phyloP scores from a whole-genome alignment of 1,139 yeast genomes.

The Komagataea norvegica region DNA sequence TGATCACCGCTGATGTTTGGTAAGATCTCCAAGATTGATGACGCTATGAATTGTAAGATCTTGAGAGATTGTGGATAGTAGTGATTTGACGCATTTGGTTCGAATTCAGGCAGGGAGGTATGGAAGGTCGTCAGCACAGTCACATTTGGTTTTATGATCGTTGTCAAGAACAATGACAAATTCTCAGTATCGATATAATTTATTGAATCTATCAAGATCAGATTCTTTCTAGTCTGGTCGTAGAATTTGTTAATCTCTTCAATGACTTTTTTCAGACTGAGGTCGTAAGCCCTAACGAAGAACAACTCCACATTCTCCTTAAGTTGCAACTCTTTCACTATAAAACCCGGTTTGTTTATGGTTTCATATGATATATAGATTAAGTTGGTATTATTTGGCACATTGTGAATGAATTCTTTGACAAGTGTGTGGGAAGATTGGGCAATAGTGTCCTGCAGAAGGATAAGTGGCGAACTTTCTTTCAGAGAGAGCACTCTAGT shows the following conservation, averaged over 20 bases:
- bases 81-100: conserved; percentile 18
- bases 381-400: conserved; percentile 30
- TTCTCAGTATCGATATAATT: conserved; percentile 49
- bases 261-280: conserved; percentile 26
- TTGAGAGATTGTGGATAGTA: conserved; percentile 50
- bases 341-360: conserved; percentile 41
- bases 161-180: conserved; percentile 49
- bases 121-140: conserved; percentile 62
- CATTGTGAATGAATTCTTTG: conserved; percentile 49
- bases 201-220: conserved; percentile 58
- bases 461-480: conserved; percentile 68
- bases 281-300: conserved; percentile 45
- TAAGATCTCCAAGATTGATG: conserved; percentile 57
- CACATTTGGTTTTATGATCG: conserved; percentile 49
- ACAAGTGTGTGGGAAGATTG: conserved; percentile 61
- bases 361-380: conserved; percentile 66
- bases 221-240: conserved; percentile 22
- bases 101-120: conserved; percentile 38
- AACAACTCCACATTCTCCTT: conserved; percentile 21
- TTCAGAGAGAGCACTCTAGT: conserved; percentile 60
- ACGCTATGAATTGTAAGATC: conserved; percentile 62
- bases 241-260: conserved; percentile 27
- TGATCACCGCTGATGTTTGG: conserved; percentile 39
- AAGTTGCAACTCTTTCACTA: conserved; percentile 26
- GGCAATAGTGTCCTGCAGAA: conserved; percentile 61